Evolutionary conservation across 2,329 filamentous ascomycete species (phyloP).

Genomic region (Aspergillus piperis): DNA sequence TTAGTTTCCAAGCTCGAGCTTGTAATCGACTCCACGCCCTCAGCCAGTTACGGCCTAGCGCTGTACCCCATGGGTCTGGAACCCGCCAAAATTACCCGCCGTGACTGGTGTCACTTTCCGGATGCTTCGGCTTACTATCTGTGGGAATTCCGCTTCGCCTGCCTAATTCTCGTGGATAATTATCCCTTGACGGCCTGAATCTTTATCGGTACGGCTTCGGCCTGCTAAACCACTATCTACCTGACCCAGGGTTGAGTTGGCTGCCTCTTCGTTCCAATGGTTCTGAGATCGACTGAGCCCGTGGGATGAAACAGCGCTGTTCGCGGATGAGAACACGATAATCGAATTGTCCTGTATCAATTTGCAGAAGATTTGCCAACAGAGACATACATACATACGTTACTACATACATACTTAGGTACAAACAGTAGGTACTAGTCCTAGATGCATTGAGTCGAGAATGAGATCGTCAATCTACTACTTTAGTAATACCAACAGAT

Average conservation of each 20-base stretch:
- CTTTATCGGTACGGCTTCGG: background rate
- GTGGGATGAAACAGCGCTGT: background rate
- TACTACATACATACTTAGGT: background rate
- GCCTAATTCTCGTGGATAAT: no score
- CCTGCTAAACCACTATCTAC: background rate
- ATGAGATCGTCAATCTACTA: background rate
- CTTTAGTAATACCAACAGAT: background rate
- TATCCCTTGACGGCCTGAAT: background rate
- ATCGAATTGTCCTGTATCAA: background rate
- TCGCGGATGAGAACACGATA: background rate
- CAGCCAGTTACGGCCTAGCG: background rate
- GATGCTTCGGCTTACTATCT: slow-evolving; percentile 35
- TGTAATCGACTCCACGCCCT: background rate
- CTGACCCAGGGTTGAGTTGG: background rate
- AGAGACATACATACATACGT: background rate
- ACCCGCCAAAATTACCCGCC: slow-evolving; percentile 8
- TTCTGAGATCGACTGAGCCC: background rate
- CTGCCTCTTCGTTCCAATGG: background rate
- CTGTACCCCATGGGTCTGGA: slow-evolving; percentile 21
- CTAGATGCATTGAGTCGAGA: background rate
- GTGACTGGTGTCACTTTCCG: background rate
- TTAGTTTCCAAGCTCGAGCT: background rate
- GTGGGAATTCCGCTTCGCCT: slow-evolving; percentile 28
- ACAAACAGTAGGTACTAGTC: background rate
- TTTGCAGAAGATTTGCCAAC: background rate